Conservation (phyloP, 768 basidiomycete genomes). For the Sporobolomyces pararoseus region DNA sequence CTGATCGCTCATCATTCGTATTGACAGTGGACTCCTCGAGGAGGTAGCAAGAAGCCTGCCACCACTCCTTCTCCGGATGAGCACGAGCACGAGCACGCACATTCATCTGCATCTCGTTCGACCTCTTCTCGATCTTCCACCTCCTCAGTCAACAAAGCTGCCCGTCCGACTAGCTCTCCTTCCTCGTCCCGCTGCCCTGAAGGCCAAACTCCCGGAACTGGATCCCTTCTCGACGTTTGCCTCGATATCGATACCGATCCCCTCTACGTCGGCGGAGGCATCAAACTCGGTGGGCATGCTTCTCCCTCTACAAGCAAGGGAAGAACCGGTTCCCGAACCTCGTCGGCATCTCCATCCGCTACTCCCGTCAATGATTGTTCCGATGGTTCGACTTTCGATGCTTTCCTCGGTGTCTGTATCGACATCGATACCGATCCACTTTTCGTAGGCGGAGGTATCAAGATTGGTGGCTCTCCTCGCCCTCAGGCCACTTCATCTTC, state of each 20-base stretch:
- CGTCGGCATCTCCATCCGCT: background rate
- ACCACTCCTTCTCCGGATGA: background rate
- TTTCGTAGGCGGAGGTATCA: slow-evolving; percentile 13
- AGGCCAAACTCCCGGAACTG: slow-evolving; percentile 5
- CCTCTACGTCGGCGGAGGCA: background rate
- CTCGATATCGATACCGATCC: slow-evolving; percentile 21
- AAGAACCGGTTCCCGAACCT: background rate
- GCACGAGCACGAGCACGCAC: background rate
- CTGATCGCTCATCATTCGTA: background rate
- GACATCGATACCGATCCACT: slow-evolving; percentile 16
- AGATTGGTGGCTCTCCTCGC: slow-evolving; percentile 5
- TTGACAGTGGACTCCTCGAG: slow-evolving; percentile 4
- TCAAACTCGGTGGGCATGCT: background rate
- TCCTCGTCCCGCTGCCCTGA: background rate
- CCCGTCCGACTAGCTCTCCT: background rate
- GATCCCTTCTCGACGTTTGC: slow-evolving; percentile 6
- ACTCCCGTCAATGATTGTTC: background rate
- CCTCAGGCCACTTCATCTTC: background rate
- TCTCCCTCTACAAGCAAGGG: background rate
- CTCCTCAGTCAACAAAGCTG: background rate
- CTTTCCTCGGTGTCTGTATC: slow-evolving; percentile 14
- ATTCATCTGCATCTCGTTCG: background rate
- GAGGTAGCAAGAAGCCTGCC: background rate
- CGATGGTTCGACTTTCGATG: slow-evolving; percentile 1
- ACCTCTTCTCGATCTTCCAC: no score